Evolutionary conservation across 1,139 yeast species (phyloP).

Genomic region (Petasospora fabianii): DNA sequence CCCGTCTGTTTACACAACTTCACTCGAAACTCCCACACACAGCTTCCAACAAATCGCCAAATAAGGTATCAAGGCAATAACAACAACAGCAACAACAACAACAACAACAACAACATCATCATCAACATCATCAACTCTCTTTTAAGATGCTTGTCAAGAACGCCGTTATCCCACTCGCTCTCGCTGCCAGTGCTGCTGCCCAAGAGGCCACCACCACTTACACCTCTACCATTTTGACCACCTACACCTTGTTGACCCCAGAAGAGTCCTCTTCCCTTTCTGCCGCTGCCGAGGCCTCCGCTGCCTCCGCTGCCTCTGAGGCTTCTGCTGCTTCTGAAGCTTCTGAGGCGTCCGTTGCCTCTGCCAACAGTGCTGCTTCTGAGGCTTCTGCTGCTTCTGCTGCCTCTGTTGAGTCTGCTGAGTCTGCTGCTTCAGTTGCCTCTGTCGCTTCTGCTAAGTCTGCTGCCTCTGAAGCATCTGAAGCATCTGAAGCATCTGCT

Average conservation of each 20-base stretch:
- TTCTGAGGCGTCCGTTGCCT: slow-evolving; percentile 12
- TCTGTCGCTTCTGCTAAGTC: slow-evolving; percentile 13
- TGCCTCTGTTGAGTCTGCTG: slow-evolving; percentile 9
- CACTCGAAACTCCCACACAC: slow-evolving; percentile 1
- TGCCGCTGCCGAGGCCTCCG: slow-evolving; percentile 15
- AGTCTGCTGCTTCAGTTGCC: slow-evolving; percentile 3
- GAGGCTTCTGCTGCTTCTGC: slow-evolving; percentile 9
- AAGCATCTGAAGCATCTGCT: slow-evolving; percentile 4
- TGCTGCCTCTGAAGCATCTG: slow-evolving; percentile 8
- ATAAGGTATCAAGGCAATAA: neutral
- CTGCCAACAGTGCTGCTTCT: slow-evolving; percentile 13
- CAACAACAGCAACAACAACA: neutral
- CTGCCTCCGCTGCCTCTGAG: slow-evolving; percentile 13
- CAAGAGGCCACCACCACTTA: slow-evolving; percentile 27
- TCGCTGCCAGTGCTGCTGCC: slow-evolving; percentile 22
- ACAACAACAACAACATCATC: too few species aligned
- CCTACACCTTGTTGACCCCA: slow-evolving; percentile 25
- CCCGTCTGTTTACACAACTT: slow-evolving; percentile 2
- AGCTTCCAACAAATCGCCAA: neutral
- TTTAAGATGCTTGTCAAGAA: slow-evolving; percentile 23
- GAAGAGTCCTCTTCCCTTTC: slow-evolving; percentile 23
- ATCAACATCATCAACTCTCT: too few species aligned
- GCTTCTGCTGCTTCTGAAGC: slow-evolving; percentile 12
- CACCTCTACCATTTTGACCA: slow-evolving; percentile 24
- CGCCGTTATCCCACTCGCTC: slow-evolving; percentile 21